These are phyloP conservation scores for Colletotrichum tropicicola DNA, from an alignment of 2,329 filamentous ascomycete species.

Conservation along the genomic window DNA sequence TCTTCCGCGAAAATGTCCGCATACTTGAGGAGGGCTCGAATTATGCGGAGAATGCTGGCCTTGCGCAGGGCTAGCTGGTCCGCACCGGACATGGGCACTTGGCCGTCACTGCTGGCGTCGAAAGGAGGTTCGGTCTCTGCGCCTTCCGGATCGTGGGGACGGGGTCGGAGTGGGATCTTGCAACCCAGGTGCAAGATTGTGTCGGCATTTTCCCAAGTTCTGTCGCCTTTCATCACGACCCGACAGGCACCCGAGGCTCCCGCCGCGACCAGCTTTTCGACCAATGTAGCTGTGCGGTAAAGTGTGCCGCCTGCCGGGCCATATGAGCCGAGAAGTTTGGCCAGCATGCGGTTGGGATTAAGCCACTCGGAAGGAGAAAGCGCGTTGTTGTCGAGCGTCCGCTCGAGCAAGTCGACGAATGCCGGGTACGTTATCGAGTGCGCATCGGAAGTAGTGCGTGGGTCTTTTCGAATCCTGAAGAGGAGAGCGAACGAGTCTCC, in stretches of 20 bases:
- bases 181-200: too few relatives aligned
- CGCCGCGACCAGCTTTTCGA: too few relatives aligned
- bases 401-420: background rate
- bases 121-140: too few relatives aligned
- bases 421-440: background rate
- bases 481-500: background rate
- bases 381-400: background rate
- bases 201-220: too few relatives aligned
- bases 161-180: too few relatives aligned
- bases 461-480: background rate
- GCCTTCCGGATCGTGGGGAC: too few relatives aligned
- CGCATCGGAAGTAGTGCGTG: too few relatives aligned
- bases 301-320: too few relatives aligned
- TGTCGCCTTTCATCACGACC: too few relatives aligned
- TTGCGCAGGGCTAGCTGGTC: background rate
- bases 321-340: background rate
- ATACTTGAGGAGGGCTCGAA: background rate
- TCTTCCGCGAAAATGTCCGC: background rate
- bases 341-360: background rate
- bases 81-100: background rate
- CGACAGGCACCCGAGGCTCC: too few relatives aligned
- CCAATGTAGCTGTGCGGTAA: too few relatives aligned
- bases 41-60: background rate
- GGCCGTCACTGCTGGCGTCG: background rate
- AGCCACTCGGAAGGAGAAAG: background rate